Evolutionary conservation across 192 early-diverging fungal species (phyloP), one percentile per base, ranked within the genome.

Genomic region (Backusella sp.): DNA sequence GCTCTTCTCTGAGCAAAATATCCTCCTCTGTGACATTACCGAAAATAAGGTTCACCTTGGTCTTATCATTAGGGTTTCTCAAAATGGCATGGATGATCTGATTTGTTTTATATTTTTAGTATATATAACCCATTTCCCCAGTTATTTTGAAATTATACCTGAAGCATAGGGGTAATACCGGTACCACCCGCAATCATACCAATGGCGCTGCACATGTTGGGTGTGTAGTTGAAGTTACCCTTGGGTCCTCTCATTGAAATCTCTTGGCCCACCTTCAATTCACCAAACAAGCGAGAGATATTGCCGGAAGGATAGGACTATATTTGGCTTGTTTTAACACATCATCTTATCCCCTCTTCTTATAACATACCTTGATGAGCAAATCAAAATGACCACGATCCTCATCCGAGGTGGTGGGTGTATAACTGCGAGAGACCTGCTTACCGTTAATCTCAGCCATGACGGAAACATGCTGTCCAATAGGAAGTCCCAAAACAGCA

Each of bases 401-500:
- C 76, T 93, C 94, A 84, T 94, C 91, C 12, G 87, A 88, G 75
- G 90, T 93, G 30, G 94, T 95, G 26, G 97, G 97, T 30, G 97
- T 98, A 85, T 98, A 98, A 81, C 92, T 95, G 62, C 97, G 91
- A 53, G 85, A 86, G 52, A 96, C 87, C 30, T 92, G 86, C 83
- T 96, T 96, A 71, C 94, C 95, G 67, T 92, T 88, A 69, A 97
- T 89, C 39, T 90, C 86, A 28, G 94, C 92, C 87, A 91, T 92
- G 59, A 98, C 79, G 44, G 94, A 93, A 79, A 98, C 94, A 78
- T 98, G 96, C 84, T 96, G 96, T 1, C 96, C 96, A 76, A 94
- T 95, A 59, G 96, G 96, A 68, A 98, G 85, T n/a, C 95, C 95
- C 62, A 98, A 86, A 36, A 84, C 73, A 41, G 85, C 84, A 52